Evolutionary conservation across 768 basidiomycete species (phyloP).

Genomic region (Basidioascus undulatus): DNA sequence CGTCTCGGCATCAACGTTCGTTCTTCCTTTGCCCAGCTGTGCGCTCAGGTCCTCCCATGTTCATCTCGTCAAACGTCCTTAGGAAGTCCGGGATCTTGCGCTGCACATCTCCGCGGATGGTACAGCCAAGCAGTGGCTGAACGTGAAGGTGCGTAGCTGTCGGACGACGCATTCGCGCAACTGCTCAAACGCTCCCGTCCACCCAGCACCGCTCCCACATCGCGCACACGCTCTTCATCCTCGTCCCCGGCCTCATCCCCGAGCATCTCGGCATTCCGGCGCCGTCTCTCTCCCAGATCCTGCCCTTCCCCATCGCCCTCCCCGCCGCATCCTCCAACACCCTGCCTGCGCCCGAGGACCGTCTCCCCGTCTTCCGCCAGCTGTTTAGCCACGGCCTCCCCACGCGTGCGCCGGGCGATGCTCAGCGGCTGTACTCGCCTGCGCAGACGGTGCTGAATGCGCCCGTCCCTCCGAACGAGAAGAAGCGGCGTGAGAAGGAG

Average conservation of each 20-base stretch:
- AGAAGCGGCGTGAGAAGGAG: constrained; percentile 31
- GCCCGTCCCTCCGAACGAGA: constrained; percentile 57
- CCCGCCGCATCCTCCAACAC: constrained; percentile 20
- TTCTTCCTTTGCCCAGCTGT: constrained; percentile 6
- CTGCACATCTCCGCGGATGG: constrained; percentile 60
- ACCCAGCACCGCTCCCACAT: constrained; percentile 18
- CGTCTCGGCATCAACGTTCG: constrained; percentile 61
- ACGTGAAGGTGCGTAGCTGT: constrained; percentile 36
- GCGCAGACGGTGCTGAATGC: constrained; percentile 58
- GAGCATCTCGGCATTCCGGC: constrained; percentile 36
- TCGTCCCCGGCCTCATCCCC: constrained; percentile 68
- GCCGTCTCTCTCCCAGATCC: constrained; percentile 30
- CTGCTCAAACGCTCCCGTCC: neutral
- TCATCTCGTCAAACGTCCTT: neutral
- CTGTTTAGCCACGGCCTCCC: constrained; percentile 80
- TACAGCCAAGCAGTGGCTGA: constrained; percentile 66
- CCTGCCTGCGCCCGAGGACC: neutral
- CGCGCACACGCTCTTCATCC: constrained; percentile 49
- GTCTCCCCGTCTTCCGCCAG: constrained; percentile 37
- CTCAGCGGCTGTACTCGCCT: constrained; percentile 59
- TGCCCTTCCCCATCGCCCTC: constrained; percentile 29
- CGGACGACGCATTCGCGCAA: neutral
- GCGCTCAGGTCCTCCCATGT: neutral
- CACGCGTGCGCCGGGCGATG: constrained; percentile 76
- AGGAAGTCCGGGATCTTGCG: constrained; percentile 75